phyloP scores from a whole-genome alignment of 2,329 filamentous ascomycete genomes.

The Colletotrichum paranaense region DNA sequence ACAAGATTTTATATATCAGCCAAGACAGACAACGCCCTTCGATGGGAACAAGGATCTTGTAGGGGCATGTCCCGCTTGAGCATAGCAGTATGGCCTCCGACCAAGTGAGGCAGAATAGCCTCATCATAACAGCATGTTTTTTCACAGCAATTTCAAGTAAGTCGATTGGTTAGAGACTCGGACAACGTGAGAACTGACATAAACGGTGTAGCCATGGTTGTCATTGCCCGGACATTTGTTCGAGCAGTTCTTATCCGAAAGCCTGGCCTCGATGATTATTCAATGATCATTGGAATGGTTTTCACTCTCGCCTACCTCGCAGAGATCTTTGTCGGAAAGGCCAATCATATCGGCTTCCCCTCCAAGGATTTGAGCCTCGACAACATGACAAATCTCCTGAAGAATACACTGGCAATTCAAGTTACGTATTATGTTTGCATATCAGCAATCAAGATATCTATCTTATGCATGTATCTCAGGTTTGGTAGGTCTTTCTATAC shows the following conservation, averaged over 20 bases:
- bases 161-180: not conserved
- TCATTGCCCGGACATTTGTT: constrained; percentile 34
- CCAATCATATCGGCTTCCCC: constrained; percentile 39
- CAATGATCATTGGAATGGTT: constrained; percentile 33
- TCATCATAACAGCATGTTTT: constrained; percentile 34
- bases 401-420: constrained; percentile 50
- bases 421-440: constrained; percentile 54
- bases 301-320: constrained; percentile 35
- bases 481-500: constrained; percentile 47
- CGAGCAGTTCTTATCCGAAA: constrained; percentile 35
- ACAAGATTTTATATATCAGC: not conserved
- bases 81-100: constrained; percentile 36
- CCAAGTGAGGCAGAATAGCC: constrained; percentile 38
- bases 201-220: constrained; percentile 24
- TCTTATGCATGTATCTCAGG: constrained; percentile 58
- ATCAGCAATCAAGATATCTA: constrained; percentile 54
- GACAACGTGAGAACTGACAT: not conserved
- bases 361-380: constrained; percentile 31
- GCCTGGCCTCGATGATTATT: constrained; percentile 38
- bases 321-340: constrained; percentile 37
- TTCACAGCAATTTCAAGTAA: constrained; percentile 37
- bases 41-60: not conserved
- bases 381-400: constrained; percentile 39
- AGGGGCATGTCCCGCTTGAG: not conserved
- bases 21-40: not conserved